Conservation (phyloP, 2,329 filamentous ascomycete species). For the Samsoniella hepiali region DNA sequence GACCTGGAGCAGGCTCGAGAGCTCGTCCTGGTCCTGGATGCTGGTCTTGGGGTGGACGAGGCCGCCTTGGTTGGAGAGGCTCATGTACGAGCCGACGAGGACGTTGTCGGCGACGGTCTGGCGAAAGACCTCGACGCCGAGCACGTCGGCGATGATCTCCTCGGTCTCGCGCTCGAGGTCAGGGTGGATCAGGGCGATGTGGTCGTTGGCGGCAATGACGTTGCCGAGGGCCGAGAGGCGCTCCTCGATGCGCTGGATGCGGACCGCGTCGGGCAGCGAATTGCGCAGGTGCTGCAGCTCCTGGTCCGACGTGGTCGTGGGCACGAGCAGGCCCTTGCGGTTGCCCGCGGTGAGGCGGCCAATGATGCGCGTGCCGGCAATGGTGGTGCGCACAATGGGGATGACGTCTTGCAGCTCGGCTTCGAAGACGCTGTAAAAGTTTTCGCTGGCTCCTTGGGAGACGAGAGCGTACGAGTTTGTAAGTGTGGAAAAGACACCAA, state of each 20-base stretch:
- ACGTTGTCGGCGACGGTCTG: conserved; percentile 98
- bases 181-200: conserved; percentile 93
- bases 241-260: conserved; percentile 97
- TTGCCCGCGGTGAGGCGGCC: conserved; percentile 94
- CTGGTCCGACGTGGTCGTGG: conserved; percentile 94
- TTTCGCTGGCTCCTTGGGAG: conserved; percentile 91
- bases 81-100: conserved; percentile 94
- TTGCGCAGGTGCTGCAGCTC: conserved; percentile 97
- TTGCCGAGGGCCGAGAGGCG: conserved; percentile 92
- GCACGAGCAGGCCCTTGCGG: conserved; percentile 93
- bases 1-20: conserved; percentile 88
- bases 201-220: conserved; percentile 94
- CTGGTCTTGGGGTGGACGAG: conserved; percentile 96
- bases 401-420: conserved; percentile 96
- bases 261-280: conserved; percentile 83
- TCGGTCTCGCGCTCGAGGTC: conserved; percentile 97
- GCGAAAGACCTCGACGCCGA: conserved; percentile 84
- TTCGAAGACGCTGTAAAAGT: conserved; percentile 99
- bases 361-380: conserved; percentile 93
- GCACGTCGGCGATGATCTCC: conserved; percentile 94
- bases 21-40: conserved; percentile 97
- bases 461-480: conserved; percentile 97
- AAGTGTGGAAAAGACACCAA: conserved; percentile 94
- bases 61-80: conserved; percentile 90
- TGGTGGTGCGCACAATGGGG: conserved; percentile 93